Evolutionary conservation across 768 basidiomycete species (phyloP), one percentile per base, ranked within the genome.

Genomic region (Lepiota venenata): DNA sequence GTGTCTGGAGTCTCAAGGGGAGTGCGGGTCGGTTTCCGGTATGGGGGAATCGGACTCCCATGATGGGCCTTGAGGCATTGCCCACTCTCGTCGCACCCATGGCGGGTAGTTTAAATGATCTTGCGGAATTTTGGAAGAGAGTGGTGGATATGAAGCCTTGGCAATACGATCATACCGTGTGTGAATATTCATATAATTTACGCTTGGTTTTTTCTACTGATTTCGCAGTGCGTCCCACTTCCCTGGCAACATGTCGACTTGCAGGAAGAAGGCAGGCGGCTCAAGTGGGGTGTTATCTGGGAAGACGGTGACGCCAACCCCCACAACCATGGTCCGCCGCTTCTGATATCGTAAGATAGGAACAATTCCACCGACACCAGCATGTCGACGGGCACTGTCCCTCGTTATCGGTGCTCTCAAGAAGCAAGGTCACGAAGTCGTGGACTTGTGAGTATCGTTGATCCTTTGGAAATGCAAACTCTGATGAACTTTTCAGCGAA

Each of bases 51-150:
- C 60, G 55, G 16, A 67, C 79, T 43, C 66, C 74, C 11, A 69
- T 83, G 61, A 69, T 71, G 44, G 87, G 86, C 1, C 69, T 85
- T 51, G 84, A 87, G 60, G 78, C 78, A 3, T 58, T 88, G 9
- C 78, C 76, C 0, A 66, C 79, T 12, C 69, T 82, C 14, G 72
- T 77, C 38, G 75, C 82, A 18, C 85, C 87, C 1, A 81, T 88
- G 78, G 80, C 85, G 2, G 70, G 72, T 38, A 83, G 72, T n/a
- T 69, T 87, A 37, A 77, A 75, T 14, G 85, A 88, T 63, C 66
- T 89, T 36, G 76, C 79, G 47, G 80, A 83, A 50, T 83, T 87
- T 64, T 87, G 82, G 82, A 79, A 79, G 58, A 73, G 81, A 12
- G 72, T 88, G 7, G 72, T 87, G 18, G 69, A 69, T 42, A 81